Base-by-base conservation (phyloP, 305 asterid genomes). In the Fraxinus platypoda region DNA sequence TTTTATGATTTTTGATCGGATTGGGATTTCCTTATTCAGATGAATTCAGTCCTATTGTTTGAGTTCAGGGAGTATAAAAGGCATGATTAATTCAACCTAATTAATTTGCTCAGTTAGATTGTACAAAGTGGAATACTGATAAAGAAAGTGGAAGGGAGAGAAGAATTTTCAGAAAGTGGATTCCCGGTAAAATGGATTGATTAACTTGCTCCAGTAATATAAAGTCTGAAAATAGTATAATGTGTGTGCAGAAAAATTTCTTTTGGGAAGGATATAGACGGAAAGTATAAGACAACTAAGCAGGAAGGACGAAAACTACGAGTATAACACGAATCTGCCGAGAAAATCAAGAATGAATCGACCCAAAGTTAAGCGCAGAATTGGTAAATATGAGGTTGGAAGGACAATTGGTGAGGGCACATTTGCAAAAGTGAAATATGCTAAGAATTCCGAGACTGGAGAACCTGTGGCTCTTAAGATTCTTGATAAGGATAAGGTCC, bases 341-440 rank as follows among this genome's bases (percentile, higher is more conserved):
- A 33, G 81, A 70, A 66, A 73, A 54, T 26, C 25, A 57, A 84
- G 83, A 75, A 93, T 93, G 97, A 95, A 88, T 90, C 93, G 87
- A 31, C 81, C 94, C 31, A 93, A 92, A 86, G 75, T 90, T 80
- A 95, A 92, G 85, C 93, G 96, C 11, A 91, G 87, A 85, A 91
- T 95, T n/a, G 98, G 98, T 74, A 92, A 91, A 89, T 95, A 93
- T 90, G 98, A 95, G 86, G 86, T 95, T 62, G 98, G 98, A 85
- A 92, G 97, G 88, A 95, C 98, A n/a, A 93, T 95, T 59, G 98
- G 98, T 11, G 98, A 95, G 90, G 98, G 98, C 62, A 85, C 98
- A 81, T 95, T 93, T 85, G 98, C 98, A 52, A 95, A 95, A 87
- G 98, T 93, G 43, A 95, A 93, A 70, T 92, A 91, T 85, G 98